Base-by-base conservation (phyloP, 2,329 filamentous ascomycete genomes). In the Aphanoascus verrucosus region DNA sequence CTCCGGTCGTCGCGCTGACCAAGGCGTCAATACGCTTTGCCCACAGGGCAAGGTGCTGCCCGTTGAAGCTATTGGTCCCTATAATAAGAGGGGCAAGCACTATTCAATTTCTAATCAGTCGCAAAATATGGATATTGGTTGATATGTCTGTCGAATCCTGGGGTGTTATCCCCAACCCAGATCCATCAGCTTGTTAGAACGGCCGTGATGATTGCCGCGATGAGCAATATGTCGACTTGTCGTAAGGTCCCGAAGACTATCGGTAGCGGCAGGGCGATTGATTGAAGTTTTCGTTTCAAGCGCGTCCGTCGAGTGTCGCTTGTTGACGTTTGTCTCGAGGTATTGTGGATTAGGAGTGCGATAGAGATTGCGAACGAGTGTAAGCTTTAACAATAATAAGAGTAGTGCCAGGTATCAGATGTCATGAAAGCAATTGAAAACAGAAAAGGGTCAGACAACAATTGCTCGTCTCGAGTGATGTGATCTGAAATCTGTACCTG, bases 1-100 rank as follows among this genome's bases (percentile, higher is more conserved):
- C 12, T 40, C 9, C 4, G 15, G 37, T 17, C 3, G 11, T 42
- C 6, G 12, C 40, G 17, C n/a, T 7, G 41, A 41, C 23, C 8
- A 17, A 40, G 38, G 15, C 8, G 28, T 43, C 31, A 40, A 8
- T 17, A 35, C 19, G 35, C 49, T 35, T 42, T 44, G 38, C 31
- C 40, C 31, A 5, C 11, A 37, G 49, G 49, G 49, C 38, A 42
- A 44, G 40, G 19, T 17, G 20, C 49, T 43, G 38, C 38, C 49
- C 49, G 49, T 37, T 23, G 34, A 17, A 51, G n/a, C 40, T 35
- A 8, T 20, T 14, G n/a, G 2, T 20, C 19, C 23, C 23, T 20
- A 5, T 9, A 34, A 34, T 35, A 37, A 20, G 14, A 5, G 11
- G 3, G 34, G 6, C n/a, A 31, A 47, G 32, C 35, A 37, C 9